A percentile compares a stretch with the other conserved stretches of the same genome.
phyloP scores from a whole-genome alignment of 768 basidiomycete species.

The Leucocoprinus birnbaumii region DNA sequence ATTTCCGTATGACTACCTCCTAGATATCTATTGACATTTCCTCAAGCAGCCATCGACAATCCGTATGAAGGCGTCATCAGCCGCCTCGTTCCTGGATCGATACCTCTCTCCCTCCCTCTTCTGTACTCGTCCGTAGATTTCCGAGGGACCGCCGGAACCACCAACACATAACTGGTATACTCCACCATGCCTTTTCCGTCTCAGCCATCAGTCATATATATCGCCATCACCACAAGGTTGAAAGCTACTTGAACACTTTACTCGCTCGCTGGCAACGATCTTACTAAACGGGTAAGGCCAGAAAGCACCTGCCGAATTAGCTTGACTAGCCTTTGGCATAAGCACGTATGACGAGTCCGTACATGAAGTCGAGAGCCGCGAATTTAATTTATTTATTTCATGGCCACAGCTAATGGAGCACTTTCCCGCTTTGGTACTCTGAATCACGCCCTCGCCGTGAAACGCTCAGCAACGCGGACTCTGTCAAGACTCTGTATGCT shows the following conservation, averaged over 20 bases:
- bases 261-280: too few relatives aligned
- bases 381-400: neutral
- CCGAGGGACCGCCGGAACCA: neutral
- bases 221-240: neutral
- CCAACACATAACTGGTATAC: too few relatives aligned
- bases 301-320: neutral
- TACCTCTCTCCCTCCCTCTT: too few relatives aligned
- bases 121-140: neutral
- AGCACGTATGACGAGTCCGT: neutral
- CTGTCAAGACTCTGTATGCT: too few relatives aligned
- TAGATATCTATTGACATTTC: neutral
- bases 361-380: too few relatives aligned
- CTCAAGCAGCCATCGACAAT: neutral
- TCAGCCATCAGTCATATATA: neutral
- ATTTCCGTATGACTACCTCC: neutral
- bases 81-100: neutral
- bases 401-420: neutral
- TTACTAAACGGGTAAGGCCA: too few relatives aligned
- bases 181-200: too few relatives aligned
- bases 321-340: neutral
- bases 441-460: neutral
- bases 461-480: neutral
- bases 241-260: too few relatives aligned
- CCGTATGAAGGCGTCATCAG: neutral
- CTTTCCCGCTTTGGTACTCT: slow-evolving; percentile 6